Percentiles rank a stretch among this genome's conserved stretches.
These are phyloP conservation scores for Secale cereale DNA, from an alignment of 176 grass and related monocot genomes.

Conservation along the genomic window DNA sequence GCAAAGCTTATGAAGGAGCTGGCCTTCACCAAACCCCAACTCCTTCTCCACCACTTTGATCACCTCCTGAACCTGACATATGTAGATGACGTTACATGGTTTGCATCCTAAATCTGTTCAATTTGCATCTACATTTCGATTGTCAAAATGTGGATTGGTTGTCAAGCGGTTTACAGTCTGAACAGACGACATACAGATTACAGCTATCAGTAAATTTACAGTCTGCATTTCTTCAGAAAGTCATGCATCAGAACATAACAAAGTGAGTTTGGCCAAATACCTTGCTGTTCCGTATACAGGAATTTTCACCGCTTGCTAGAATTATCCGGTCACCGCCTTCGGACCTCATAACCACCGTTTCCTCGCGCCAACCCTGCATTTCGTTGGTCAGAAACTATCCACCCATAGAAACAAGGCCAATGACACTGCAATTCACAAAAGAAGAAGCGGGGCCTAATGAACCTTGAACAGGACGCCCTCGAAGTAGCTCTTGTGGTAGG, in stretches of 20 bases:
- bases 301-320: slow-evolving; percentile 40
- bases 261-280: background rate
- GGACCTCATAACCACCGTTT: slow-evolving; percentile 49
- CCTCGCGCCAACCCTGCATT: slow-evolving; percentile 68
- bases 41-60: slow-evolving; percentile 76
- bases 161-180: background rate
- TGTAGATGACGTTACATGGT: slow-evolving; percentile 10
- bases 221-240: slow-evolving; percentile 15
- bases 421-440: background rate
- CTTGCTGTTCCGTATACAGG: slow-evolving; percentile 44
- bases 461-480: slow-evolving; percentile 84
- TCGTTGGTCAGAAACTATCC: background rate
- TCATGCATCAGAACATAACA: background rate
- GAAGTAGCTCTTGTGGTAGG: slow-evolving; percentile 66
- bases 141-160: background rate
- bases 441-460: background rate
- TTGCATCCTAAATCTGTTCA: background rate
- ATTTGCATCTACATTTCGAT: background rate
- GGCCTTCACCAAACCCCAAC: slow-evolving; percentile 63
- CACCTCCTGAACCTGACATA: slow-evolving; percentile 64
- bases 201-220: background rate
- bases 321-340: slow-evolving; percentile 42
- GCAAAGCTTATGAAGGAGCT: slow-evolving; percentile 74
- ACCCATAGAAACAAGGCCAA: background rate
- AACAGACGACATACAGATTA: background rate